Evolutionary conservation across 1,284 basidiomycete genomes (phyloP).

Genomic region (Ganoderma lucidum): DNA sequence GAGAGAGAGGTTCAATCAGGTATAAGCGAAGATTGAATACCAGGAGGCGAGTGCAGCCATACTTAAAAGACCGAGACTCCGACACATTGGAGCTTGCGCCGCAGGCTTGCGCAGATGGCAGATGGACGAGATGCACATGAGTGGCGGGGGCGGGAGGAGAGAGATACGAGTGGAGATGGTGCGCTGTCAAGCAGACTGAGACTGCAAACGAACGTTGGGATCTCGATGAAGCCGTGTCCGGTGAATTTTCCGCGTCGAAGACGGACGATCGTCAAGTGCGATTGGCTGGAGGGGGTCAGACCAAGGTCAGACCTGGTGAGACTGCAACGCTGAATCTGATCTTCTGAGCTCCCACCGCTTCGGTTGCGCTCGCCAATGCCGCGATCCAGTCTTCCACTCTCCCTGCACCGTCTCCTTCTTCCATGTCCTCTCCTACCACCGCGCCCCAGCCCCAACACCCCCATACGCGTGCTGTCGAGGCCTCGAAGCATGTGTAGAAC

Average conservation of each 20-base stretch:
- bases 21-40: background rate
- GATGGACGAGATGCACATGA: background rate
- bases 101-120: background rate
- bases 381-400: background rate
- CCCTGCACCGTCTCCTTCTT: slow-evolving; percentile 4
- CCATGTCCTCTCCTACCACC: slow-evolving; percentile 7
- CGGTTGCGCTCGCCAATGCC: slow-evolving; percentile 19
- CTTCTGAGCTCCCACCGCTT: slow-evolving; percentile 11
- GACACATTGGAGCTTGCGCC: background rate
- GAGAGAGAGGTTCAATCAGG: background rate
- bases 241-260: slow-evolving; percentile 22
- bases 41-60: background rate
- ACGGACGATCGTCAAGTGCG: slow-evolving; percentile 7
- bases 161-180: slow-evolving; percentile 1
- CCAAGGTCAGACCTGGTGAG: background rate
- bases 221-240: background rate
- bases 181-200: background rate
- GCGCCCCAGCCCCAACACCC: slow-evolving; percentile 1
- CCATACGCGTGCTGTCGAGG: background rate
- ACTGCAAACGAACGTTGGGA: background rate
- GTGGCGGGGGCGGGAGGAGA: background rate
- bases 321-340: slow-evolving; percentile 10
- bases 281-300: slow-evolving; percentile 10
- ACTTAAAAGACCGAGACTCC: background rate
- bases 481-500: background rate